A percentile compares a stretch with the other conserved stretches of the same genome.
Conservation (phyloP, 768 basidiomycete genomes). For the Galerina sulciceps region DNA sequence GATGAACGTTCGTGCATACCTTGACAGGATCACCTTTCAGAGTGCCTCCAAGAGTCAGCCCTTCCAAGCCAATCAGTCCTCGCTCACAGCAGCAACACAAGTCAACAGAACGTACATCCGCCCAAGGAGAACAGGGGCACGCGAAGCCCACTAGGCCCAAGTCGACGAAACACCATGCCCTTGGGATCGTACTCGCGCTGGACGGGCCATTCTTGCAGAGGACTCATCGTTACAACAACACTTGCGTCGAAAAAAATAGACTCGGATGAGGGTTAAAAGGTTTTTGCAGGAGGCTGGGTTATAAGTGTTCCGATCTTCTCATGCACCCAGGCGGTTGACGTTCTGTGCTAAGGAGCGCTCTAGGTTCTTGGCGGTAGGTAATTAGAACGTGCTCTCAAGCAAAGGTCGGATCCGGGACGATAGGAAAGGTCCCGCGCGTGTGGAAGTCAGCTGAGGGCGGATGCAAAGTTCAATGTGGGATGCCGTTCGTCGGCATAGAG, state of each 20-base stretch:
- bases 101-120: conserved; percentile 51
- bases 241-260: not conserved
- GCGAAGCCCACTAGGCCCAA: conserved; percentile 64
- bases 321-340: not conserved
- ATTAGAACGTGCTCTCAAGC: not conserved
- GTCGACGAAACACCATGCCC: conserved; percentile 58
- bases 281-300: not conserved
- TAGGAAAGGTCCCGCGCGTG: no score
- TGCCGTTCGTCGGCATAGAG: no score
- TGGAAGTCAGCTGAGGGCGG: no score
- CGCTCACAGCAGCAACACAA: not conserved
- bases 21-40: conserved; percentile 75
- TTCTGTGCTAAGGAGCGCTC: not conserved
- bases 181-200: conserved; percentile 49
- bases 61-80: conserved; percentile 16
- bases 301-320: not conserved
- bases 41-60: conserved; percentile 59
- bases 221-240: conserved; percentile 6
- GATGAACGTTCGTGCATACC: conserved; percentile 8
- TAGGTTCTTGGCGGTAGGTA: not conserved
- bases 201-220: conserved; percentile 24
- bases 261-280: not conserved
- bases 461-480: no score
- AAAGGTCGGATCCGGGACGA: no score
- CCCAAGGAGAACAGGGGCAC: conserved; percentile 74